Conservation (phyloP, 1,139 yeast species). For the Arxiozyma telluris region DNA sequence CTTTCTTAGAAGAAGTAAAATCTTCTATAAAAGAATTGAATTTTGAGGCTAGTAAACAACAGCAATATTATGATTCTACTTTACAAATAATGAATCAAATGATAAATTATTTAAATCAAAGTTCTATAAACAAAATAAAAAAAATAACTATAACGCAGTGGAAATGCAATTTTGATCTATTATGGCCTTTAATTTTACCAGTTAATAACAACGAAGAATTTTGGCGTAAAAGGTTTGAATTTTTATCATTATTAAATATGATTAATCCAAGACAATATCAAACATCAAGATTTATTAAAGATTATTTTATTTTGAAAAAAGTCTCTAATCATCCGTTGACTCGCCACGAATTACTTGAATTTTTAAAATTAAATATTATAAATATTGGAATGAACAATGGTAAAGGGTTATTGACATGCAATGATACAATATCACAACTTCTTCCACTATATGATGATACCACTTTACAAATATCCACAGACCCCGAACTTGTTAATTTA, state of each 20-base stretch:
- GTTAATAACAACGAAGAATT: constrained; percentile 5
- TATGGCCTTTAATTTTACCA: constrained; percentile 19
- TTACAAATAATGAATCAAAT: neutral
- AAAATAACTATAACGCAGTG: constrained; percentile 9
- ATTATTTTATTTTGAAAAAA: constrained; percentile 19
- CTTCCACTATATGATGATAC: constrained; percentile 13
- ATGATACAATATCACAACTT: constrained; percentile 12
- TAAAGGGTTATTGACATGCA: constrained; percentile 12
- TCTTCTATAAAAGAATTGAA: neutral
- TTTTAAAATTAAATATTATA: constrained; percentile 12
- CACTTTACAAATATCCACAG: constrained; percentile 9
- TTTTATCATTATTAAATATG: constrained; percentile 12
- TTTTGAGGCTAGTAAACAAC: neutral
- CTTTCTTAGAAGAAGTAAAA: neutral
- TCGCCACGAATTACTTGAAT: constrained; percentile 16
- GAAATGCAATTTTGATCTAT: constrained; percentile 12
- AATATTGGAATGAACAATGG: constrained; percentile 5
- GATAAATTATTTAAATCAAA: constrained; percentile 1
- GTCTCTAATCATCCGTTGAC: constrained; percentile 13
- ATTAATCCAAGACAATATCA: constrained; percentile 9
- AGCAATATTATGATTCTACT: neutral
- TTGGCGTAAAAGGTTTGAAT: constrained; percentile 18
- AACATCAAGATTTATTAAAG: constrained; percentile 9
- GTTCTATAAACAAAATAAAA: constrained; percentile 3
- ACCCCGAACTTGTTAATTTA: constrained; percentile 15